Percentiles rank a stretch among this genome's conserved stretches.
These are phyloP conservation scores for Sonneratia caseolaris DNA, from an alignment of 345 rosid genomes.

Conservation along the genomic window DNA sequence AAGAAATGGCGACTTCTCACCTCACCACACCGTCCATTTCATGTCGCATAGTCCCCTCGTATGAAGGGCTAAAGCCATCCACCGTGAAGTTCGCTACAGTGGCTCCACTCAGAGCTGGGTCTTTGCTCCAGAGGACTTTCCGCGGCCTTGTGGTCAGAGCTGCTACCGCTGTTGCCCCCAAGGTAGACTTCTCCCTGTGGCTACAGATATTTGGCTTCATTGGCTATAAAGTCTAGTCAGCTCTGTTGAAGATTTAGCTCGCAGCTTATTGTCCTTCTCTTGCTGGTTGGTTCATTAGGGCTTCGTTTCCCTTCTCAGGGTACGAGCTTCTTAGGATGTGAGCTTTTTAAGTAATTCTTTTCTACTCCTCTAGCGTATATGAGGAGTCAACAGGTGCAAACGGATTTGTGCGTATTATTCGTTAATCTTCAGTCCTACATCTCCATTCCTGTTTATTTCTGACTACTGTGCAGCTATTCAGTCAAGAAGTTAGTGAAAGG, in stretches of 20 bases:
- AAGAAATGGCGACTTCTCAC: constrained; percentile 53
- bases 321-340: too few species aligned
- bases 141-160: constrained; percentile 66
- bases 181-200: constrained; percentile 29
- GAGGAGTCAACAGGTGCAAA: too few species aligned
- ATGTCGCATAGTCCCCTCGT: constrained; percentile 38
- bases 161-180: constrained; percentile 79
- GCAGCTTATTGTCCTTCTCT: too few species aligned
- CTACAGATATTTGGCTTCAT: background rate
- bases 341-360: too few species aligned
- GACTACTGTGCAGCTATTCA: too few species aligned
- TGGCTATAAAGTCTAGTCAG: background rate
- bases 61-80: constrained; percentile 58
- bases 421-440: too few species aligned
- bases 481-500: too few species aligned
- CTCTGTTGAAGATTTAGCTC: background rate
- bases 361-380: too few species aligned
- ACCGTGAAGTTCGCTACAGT: constrained; percentile 12
- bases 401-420: too few species aligned
- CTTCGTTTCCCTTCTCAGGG: too few species aligned
- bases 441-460: too few species aligned
- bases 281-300: too few species aligned
- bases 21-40: constrained; percentile 53
- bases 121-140: constrained; percentile 25
- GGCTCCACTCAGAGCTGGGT: constrained; percentile 24